Base-by-base conservation (phyloP, 2,329 filamentous ascomycete species). In the Kalmusia sp. region DNA sequence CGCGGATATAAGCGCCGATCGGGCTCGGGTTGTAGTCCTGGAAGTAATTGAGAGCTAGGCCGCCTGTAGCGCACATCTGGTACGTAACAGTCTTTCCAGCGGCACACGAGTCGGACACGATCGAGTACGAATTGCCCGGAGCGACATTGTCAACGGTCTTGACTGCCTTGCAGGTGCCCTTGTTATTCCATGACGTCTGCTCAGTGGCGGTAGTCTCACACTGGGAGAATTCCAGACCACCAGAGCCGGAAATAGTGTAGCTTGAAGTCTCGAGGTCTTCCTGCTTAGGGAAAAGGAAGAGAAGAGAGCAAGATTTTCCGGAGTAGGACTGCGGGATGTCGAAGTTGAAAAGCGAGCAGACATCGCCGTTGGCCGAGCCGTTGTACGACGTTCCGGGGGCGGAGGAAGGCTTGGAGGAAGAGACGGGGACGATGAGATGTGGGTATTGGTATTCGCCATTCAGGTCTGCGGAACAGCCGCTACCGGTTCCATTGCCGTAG, bases 261-360 rank as follows among this genome's bases (percentile, higher is more conserved):
- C 78, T 77, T 0, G 85, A 86, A 1, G 85, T 87, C 71, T 84
- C 73, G n/a, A 88, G 81, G 28, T 86, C 72, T 14, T 77, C 63
- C 56, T 84, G 71, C 45, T 76, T 61, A 9, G 88, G 87, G 73
- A 89, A 83, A 38, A 88, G 77, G 81, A 90, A 90, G 51, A 86
- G 76, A 7, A 90, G 76, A 50, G 79, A 82, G 76, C 87, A 91
- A 6, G 75, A 83, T 73, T 84, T 84, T 61, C 83, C 84, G 7
- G 76, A 62, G 61, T 84, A 80, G 4, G 74, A 71, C 3, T 71
- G 57, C 1, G 83, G 83, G 37, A 90, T 83, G 65, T 88, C 85
- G 73, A 90, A 90, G 77, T 88, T 88, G 81, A 87, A 90, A 65
- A 89, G 82, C 11, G 82, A 82, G 11, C 81, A 82, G 31, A 88